Conservation (phyloP, 352 stramenopile genomes). For the Globisporangium ultimum region DNA sequence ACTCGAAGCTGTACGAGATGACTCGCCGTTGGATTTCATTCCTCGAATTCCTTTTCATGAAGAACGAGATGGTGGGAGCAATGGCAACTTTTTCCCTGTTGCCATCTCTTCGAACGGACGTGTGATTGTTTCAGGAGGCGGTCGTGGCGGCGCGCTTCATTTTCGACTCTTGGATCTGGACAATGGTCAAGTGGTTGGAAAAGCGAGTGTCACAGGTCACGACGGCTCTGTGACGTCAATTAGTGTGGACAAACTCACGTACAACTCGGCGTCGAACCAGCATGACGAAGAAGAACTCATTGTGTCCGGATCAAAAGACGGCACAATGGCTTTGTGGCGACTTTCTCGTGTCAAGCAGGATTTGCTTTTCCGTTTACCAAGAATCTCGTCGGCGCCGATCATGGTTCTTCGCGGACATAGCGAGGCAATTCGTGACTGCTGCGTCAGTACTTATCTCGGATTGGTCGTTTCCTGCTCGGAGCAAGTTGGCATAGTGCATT, state of each 20-base stretch:
- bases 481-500: constrained; percentile 56
- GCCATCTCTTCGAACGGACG: constrained; percentile 68
- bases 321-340: constrained; percentile 64
- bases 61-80: constrained; percentile 21
- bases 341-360: constrained; percentile 71
- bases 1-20: constrained; percentile 61
- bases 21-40: constrained; percentile 81
- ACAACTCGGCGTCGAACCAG: constrained; percentile 25
- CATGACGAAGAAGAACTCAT: constrained; percentile 74
- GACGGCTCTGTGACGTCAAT: constrained; percentile 67
- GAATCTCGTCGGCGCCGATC: constrained; percentile 63
- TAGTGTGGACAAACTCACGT: constrained; percentile 59
- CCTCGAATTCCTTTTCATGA: constrained; percentile 77
- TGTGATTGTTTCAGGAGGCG: constrained; percentile 67
- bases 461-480: constrained; percentile 64
- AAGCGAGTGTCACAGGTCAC: constrained; percentile 79
- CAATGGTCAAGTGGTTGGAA: constrained; percentile 77
- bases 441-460: constrained; percentile 59
- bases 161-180: constrained; percentile 75
- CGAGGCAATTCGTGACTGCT: constrained; percentile 48
- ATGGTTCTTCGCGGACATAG: constrained; percentile 63
- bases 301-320: constrained; percentile 68
- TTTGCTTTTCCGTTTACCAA: constrained; percentile 66
- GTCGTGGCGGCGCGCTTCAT: constrained; percentile 68
- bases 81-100: constrained; percentile 39